Base-by-base conservation (phyloP, 331 rosid species). In the Prunus yedoensis region DNA sequence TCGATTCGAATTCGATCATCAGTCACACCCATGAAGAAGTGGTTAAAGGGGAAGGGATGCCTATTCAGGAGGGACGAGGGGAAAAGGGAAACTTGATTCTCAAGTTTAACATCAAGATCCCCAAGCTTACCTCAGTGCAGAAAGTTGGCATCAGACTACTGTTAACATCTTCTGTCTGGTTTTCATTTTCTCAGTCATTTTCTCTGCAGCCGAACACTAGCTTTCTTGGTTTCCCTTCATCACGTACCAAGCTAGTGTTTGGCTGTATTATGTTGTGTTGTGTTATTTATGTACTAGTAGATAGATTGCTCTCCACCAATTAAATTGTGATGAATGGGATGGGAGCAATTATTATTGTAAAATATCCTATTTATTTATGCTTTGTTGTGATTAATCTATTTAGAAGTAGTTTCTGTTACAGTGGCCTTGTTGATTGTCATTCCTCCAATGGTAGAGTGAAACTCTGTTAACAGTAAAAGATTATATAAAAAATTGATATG, bases 31-130 rank as follows among this genome's bases (percentile, higher is more conserved):
- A 85, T 30, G 93, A 92, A 84, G 97, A 94, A 81, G 86, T 94
- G 57, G 79, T 94, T 32, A 86, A 83, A 81, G 91, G 93, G 63
- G 96, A 94, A 72, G 97, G 97, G 25, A 92, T 94, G 99, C 97
- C 97, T 0, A 74, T 90, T 65, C 96, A 87, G 32, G 86, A 87
- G 75, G 99, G 90, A 75, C 95, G 93, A 46, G 82, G 93, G 61
- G 89, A 80, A 78, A 90, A 11, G 76, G 99, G 97, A 0, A 91
- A 87, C 78, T 79, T 92, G 82, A 87, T 89, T 73, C 65, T 92
- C 74, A 92, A 91, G 87, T 94, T 94, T 79, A 90, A 83, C 63
- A 82, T 94, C 82, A 90, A 90, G 87, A 85, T 94, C 72, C 98
- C 98, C 9, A 86, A 88, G 87, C 93, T 94, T 58, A 86, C 96